These are phyloP conservation scores for Fusarium devonianum DNA, from an alignment of 2,329 filamentous ascomycete genomes.

Conservation along the genomic window DNA sequence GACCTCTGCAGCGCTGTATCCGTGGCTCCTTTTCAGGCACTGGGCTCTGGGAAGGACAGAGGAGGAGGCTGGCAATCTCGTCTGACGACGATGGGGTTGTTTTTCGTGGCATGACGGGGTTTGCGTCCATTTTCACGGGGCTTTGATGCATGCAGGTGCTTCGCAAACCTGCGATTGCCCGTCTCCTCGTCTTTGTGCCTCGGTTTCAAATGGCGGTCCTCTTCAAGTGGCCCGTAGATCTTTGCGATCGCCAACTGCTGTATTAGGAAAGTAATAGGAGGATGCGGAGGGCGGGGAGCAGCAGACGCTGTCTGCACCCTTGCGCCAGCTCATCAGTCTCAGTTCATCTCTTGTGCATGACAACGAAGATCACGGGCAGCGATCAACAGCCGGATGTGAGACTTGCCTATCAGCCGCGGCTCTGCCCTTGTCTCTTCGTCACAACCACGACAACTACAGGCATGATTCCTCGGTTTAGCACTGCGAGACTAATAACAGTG, in stretches of 20 bases:
- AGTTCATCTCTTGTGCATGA: slow-evolving; percentile 30
- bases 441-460: slow-evolving; percentile 17
- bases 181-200: slow-evolving; percentile 13
- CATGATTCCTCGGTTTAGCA: slow-evolving; percentile 16
- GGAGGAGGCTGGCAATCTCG: slow-evolving; percentile 1
- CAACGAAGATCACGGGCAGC: not conserved
- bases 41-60: slow-evolving; percentile 3
- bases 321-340: slow-evolving; percentile 17
- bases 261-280: not conserved
- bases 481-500: slow-evolving; percentile 3
- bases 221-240: slow-evolving; percentile 4
- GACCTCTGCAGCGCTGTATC: slow-evolving; percentile 2
- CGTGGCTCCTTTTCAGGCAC: slow-evolving; percentile 5
- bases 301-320: slow-evolving; percentile 18
- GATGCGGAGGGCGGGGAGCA: slow-evolving; percentile 7
- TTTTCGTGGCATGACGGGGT: slow-evolving; percentile 15
- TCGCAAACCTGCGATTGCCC: slow-evolving; percentile 16
- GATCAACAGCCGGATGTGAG: slow-evolving; percentile 9
- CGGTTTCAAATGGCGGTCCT: slow-evolving; percentile 14
- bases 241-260: no score
- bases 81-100: slow-evolving; percentile 12
- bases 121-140: not conserved
- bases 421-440: slow-evolving; percentile 33
- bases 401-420: slow-evolving; percentile 23
- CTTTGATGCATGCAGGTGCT: slow-evolving; percentile 17